Conservation (phyloP, 2,329 filamentous ascomycete genomes). For the Colletotrichum gloeosporioides region DNA sequence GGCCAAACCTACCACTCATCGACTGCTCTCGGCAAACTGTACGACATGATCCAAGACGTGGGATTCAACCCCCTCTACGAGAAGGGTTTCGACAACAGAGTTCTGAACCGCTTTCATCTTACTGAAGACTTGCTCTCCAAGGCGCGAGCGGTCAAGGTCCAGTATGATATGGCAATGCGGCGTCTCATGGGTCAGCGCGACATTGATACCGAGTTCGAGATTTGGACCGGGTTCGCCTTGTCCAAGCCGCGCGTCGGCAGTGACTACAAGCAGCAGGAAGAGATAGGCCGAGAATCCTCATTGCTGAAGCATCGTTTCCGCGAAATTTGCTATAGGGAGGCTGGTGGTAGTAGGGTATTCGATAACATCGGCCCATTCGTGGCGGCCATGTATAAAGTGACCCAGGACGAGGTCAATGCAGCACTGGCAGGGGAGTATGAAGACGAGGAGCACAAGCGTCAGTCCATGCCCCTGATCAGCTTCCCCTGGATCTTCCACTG, state of each 20-base stretch:
- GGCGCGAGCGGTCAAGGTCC: slow-evolving; percentile 71
- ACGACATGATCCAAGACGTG: slow-evolving; percentile 72
- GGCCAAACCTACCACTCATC: slow-evolving; percentile 65
- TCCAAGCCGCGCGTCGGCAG: slow-evolving; percentile 72
- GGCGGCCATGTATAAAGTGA: slow-evolving; percentile 87
- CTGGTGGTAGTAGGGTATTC: slow-evolving; percentile 62
- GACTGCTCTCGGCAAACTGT: slow-evolving; percentile 81
- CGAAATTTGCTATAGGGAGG: slow-evolving; percentile 67
- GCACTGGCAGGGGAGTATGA: slow-evolving; percentile 55
- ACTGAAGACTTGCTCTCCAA: slow-evolving; percentile 57
- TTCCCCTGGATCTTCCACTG: slow-evolving; percentile 91
- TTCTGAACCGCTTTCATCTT: slow-evolving; percentile 68
- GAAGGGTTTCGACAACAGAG: slow-evolving; percentile 75
- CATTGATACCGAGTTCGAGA: slow-evolving; percentile 87
- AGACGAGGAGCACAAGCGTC: slow-evolving; percentile 37
- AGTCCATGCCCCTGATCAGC: slow-evolving; percentile 78
- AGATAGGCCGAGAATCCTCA: slow-evolving; percentile 72
- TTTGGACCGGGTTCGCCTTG: slow-evolving; percentile 87
- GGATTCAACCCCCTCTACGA: slow-evolving; percentile 78
- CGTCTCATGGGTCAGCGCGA: slow-evolving; percentile 86
- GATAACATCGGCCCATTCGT: slow-evolving; percentile 75
- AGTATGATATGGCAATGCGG: slow-evolving; percentile 79
- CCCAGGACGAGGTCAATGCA: slow-evolving; percentile 70
- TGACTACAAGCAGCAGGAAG: slow-evolving; percentile 89
- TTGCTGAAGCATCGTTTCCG: slow-evolving; percentile 74